A percentile compares a stretch with the other conserved stretches of the same genome.
Conservation (phyloP, 805 yeast species). For the Wickerhamomyces chaumierensis region DNA sequence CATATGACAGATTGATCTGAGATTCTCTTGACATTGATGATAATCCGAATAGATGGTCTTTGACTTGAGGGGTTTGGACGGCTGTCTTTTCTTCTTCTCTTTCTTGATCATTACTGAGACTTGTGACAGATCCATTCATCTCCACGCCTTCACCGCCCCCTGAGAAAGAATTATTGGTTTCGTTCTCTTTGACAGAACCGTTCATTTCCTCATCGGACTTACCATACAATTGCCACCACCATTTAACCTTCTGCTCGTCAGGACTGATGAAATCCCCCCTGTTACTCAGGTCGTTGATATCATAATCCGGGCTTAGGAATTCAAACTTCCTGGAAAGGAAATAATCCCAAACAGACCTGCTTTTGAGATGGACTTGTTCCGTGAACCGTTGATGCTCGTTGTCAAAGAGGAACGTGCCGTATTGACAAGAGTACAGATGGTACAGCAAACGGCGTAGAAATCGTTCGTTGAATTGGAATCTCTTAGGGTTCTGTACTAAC, state of each 20-base stretch:
- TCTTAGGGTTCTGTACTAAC: conserved; percentile 51
- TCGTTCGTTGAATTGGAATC: conserved; percentile 83
- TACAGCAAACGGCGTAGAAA: conserved; percentile 76
- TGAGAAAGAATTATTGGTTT: not conserved
- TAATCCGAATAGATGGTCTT: not conserved
- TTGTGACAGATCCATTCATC: too few species aligned
- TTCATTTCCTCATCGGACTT: conserved; percentile 61
- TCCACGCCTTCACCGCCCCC: not conserved
- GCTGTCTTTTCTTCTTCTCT: not conserved
- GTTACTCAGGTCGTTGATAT: conserved; percentile 10
- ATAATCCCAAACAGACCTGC: conserved; percentile 90
- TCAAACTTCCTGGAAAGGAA: conserved; percentile 66
- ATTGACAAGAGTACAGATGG: conserved; percentile 88
- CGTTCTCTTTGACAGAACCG: conserved; percentile 5
- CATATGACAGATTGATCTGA: too few species aligned
- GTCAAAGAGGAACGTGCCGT: conserved; percentile 80
- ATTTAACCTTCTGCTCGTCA: conserved; percentile 48
- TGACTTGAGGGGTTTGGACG: not conserved
- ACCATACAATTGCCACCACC: conserved; percentile 89
- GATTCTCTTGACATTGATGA: too few species aligned
- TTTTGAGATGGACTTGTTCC: conserved; percentile 32
- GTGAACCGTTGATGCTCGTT: conserved; percentile 49
- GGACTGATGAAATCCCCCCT: conserved; percentile 35
- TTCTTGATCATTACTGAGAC: not conserved
- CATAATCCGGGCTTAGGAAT: conserved; percentile 45